phyloP scores from a whole-genome alignment of 106 monocot species.

The Ottelia alismoides region DNA sequence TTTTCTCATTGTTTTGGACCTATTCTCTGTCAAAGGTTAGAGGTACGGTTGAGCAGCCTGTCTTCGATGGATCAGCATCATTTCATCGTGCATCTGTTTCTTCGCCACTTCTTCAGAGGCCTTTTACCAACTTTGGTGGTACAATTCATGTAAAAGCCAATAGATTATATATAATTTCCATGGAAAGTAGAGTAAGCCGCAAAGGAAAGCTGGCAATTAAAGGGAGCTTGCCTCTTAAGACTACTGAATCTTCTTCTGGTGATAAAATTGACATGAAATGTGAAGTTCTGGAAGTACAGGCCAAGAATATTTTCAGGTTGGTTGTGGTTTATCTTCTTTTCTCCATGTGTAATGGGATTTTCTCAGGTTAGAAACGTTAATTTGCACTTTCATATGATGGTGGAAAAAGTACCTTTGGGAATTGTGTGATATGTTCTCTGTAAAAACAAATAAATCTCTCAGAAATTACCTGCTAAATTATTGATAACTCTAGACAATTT shows the following conservation, averaged over 20 bases:
- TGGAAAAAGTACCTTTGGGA: too few relatives aligned
- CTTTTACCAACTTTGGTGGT: conserved; percentile 88
- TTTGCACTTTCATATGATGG: too few relatives aligned
- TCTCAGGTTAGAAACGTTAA: too few relatives aligned
- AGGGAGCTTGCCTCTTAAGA: conserved; percentile 85
- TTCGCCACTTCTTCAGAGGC: conserved; percentile 77
- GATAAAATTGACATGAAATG: conserved; percentile 95
- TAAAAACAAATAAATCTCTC: too few relatives aligned
- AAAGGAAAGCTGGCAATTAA: conserved; percentile 80
- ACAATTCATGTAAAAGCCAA: conserved; percentile 69
- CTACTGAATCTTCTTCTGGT: conserved; percentile 42
- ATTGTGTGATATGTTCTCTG: too few relatives aligned
- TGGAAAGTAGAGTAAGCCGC: conserved; percentile 89
- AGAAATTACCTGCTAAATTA: too few relatives aligned
- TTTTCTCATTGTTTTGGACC: too few relatives aligned
- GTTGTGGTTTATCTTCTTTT: conserved; percentile 9
- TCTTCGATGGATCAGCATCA: conserved; percentile 93
- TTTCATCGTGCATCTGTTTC: conserved; percentile 86
- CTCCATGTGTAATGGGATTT: too few relatives aligned
- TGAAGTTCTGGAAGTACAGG: conserved; percentile 85
- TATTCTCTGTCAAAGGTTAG: conserved; percentile 45
- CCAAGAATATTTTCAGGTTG: conserved; percentile 90
- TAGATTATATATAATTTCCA: conserved; percentile 69
- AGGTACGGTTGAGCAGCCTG: conserved; percentile 85
- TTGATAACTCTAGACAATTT: too few relatives aligned